Evolutionary conservation across 2,329 filamentous ascomycete genomes (phyloP).

Genomic region (Plectosphaerella plurivora): DNA sequence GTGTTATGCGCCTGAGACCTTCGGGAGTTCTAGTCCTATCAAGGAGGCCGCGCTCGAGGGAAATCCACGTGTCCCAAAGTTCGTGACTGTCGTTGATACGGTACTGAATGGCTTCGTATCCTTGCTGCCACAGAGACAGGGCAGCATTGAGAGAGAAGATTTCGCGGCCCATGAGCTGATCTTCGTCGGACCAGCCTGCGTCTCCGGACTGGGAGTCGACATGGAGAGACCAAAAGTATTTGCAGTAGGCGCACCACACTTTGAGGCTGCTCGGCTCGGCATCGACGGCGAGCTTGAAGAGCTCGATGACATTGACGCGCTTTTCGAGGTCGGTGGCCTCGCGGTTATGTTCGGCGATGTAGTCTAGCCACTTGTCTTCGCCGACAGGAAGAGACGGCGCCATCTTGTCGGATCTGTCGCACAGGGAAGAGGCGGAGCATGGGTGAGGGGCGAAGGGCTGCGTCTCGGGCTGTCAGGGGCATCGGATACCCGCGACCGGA

Average conservation of each 20-base stretch:
- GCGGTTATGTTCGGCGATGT: slow-evolving; percentile 66
- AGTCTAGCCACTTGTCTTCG: slow-evolving; percentile 74
- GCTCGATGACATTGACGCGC: slow-evolving; percentile 65
- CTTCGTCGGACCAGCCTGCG: slow-evolving; percentile 59
- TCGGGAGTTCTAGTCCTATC: slow-evolving; percentile 48
- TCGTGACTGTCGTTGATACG: slow-evolving; percentile 72
- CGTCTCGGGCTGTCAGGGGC: too few relatives aligned
- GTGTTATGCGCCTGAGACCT: slow-evolving; percentile 60
- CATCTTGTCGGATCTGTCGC: slow-evolving; percentile 27
- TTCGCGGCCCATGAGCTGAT: slow-evolving; percentile 64
- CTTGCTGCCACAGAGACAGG: slow-evolving; percentile 66
- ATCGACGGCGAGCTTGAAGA: slow-evolving; percentile 64
- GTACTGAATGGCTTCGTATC: slow-evolving; percentile 66
- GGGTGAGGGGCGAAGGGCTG: background rate
- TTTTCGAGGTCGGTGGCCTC: slow-evolving; percentile 59
- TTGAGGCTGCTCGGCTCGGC: slow-evolving; percentile 71
- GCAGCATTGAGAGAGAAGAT: slow-evolving; percentile 66
- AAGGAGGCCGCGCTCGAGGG: slow-evolving; percentile 66
- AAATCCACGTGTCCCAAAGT: slow-evolving; percentile 76
- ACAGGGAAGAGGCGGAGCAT: slow-evolving; percentile 1
- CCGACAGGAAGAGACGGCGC: slow-evolving; percentile 53
- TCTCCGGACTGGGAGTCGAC: slow-evolving; percentile 55
- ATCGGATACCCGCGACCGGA: too few relatives aligned
- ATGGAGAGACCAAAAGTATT: slow-evolving; percentile 72
- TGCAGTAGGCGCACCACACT: slow-evolving; percentile 73